Evolutionary conservation across 1,139 yeast genomes (phyloP).

Genomic region (Suhomyces terraborum): DNA sequence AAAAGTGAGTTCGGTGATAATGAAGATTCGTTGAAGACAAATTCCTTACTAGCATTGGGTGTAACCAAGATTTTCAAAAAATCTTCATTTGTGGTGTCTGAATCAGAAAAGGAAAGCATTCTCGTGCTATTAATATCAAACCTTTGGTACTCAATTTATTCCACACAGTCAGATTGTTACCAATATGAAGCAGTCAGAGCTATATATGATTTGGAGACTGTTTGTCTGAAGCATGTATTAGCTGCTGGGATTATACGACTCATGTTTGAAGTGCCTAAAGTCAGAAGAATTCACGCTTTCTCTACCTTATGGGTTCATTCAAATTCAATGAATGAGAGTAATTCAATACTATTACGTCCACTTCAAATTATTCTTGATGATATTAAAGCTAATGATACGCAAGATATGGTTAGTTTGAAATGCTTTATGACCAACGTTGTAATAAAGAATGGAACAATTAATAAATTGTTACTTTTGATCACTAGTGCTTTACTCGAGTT

Average conservation of each 20-base stretch:
- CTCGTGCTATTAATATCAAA: constrained; percentile 41
- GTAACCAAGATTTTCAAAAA: constrained; percentile 46
- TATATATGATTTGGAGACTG: constrained; percentile 45
- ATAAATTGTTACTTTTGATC: constrained; percentile 59
- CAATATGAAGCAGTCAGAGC: constrained; percentile 66
- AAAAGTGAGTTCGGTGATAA: constrained; percentile 15
- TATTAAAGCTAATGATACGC: constrained; percentile 36
- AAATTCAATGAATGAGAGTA: constrained; percentile 41
- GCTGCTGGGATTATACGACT: constrained; percentile 62
- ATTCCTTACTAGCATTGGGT: constrained; percentile 44
- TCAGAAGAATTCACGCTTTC: constrained; percentile 49
- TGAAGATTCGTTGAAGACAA: constrained; percentile 13
- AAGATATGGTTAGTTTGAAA: constrained; percentile 47
- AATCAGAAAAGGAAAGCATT: constrained; percentile 32
- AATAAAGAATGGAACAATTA: constrained; percentile 55
- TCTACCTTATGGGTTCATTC: constrained; percentile 65
- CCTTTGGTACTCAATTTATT: constrained; percentile 50
- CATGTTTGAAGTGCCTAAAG: constrained; percentile 39
- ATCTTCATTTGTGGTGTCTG: constrained; percentile 28
- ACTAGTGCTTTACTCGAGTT: constrained; percentile 51
- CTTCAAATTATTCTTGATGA: constrained; percentile 71
- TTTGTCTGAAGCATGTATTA: constrained; percentile 43
- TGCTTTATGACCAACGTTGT: constrained; percentile 60
- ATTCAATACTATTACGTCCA: constrained; percentile 58
- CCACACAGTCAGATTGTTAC: constrained; percentile 46